Evolutionary conservation across 2,329 filamentous ascomycete species (phyloP).

Genomic region (Xylaria sp.): DNA sequence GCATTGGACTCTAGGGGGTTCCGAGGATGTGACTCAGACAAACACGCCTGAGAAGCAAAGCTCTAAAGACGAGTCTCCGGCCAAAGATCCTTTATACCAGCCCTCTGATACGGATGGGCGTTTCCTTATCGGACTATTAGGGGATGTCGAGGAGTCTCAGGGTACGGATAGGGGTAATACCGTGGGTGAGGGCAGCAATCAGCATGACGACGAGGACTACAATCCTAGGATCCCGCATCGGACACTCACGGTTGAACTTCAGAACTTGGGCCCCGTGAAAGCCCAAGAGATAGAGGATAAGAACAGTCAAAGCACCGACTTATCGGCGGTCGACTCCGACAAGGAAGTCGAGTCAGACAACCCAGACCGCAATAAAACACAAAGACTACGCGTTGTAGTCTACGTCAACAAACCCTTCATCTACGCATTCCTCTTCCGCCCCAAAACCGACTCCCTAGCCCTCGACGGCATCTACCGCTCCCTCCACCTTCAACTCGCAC

Average conservation of each 20-base stretch:
- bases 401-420: slow-evolving; percentile 73
- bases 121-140: slow-evolving; percentile 65
- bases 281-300: slow-evolving; percentile 43
- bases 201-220: slow-evolving; percentile 30
- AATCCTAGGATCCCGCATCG: slow-evolving; percentile 57
- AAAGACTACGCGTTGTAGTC: slow-evolving; percentile 62
- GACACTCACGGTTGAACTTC: slow-evolving; percentile 62
- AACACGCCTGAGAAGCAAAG: not conserved
- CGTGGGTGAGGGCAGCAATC: slow-evolving; percentile 30
- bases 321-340: slow-evolving; percentile 17
- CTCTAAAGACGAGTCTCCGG: not conserved
- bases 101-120: slow-evolving; percentile 34
- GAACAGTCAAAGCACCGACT: slow-evolving; percentile 35
- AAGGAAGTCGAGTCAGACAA: slow-evolving; percentile 34
- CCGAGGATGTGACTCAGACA: slow-evolving; percentile 17
- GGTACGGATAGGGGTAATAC: slow-evolving; percentile 6
- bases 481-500: slow-evolving; percentile 55
- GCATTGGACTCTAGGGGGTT: slow-evolving; percentile 52
- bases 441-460: slow-evolving; percentile 53
- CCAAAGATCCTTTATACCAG: not conserved
- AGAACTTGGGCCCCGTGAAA: slow-evolving; percentile 40
- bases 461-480: slow-evolving; percentile 53
- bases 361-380: slow-evolving; percentile 50
- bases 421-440: slow-evolving; percentile 67
- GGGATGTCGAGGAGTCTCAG: slow-evolving; percentile 51